phyloP scores from a whole-genome alignment of 83 land plant species.

The Picea mariana region DNA sequence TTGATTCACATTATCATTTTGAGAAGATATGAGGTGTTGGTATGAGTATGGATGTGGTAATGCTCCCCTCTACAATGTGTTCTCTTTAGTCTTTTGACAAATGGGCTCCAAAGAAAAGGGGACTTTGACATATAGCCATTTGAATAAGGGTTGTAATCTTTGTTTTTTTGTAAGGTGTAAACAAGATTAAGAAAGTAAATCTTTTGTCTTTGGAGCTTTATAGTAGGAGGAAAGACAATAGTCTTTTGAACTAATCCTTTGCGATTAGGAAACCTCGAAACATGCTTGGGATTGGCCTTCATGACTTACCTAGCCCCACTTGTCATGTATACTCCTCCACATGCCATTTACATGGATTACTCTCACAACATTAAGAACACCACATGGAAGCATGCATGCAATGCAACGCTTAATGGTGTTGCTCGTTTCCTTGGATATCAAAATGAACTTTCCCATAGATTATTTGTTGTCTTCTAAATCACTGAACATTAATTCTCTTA shows the following conservation, averaged over 20 bases:
- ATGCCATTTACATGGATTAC: slow-evolving; percentile 7
- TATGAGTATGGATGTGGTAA: not conserved
- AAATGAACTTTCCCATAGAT: not conserved
- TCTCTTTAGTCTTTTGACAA: too few species aligned
- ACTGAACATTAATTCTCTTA: not conserved
- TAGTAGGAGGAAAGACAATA: not conserved
- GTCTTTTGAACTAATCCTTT: slow-evolving; percentile 2
- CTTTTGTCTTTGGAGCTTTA: slow-evolving; percentile 12
- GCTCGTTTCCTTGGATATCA: slow-evolving; percentile 1
- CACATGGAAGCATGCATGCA: slow-evolving; percentile 18
- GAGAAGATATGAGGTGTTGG: not conserved
- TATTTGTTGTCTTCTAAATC: not conserved
- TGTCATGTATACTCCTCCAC: slow-evolving; percentile 10
- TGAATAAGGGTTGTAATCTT: not conserved
- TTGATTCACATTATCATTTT: slow-evolving; percentile 8
- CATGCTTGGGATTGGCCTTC: slow-evolving; percentile 19
- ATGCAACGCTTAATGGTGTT: slow-evolving; percentile 21
- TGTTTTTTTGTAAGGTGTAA: not conserved
- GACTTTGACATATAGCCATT: not conserved
- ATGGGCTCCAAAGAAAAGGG: not conserved
- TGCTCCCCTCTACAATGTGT: not conserved
- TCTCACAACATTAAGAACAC: slow-evolving; percentile 10
- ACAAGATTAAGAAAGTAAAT: slow-evolving; percentile 13
- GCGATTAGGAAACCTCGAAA: slow-evolving; percentile 21
- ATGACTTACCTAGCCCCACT: slow-evolving; percentile 9